A percentile compares a stretch with the other conserved stretches of the same genome.
These are phyloP conservation scores for Beta macrorhiza DNA, from an alignment of 179 eudicot species.

Conservation along the genomic window DNA sequence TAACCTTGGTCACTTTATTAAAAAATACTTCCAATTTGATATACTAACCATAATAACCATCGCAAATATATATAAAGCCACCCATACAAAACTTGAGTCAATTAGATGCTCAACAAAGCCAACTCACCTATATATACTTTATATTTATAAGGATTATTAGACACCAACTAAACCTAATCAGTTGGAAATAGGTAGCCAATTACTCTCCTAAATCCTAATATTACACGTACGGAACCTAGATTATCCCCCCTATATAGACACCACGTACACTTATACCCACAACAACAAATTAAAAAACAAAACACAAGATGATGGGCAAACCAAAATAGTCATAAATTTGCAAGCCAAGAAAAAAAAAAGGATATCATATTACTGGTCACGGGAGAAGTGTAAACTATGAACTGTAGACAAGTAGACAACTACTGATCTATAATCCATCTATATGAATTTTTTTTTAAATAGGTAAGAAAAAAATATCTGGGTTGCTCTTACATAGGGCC, in stretches of 20 bases:
- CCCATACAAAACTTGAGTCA: background rate
- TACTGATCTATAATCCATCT: too few relatives aligned
- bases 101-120: background rate
- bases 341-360: background rate
- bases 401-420: background rate
- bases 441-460: too few relatives aligned
- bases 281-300: background rate
- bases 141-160: background rate
- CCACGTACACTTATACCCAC: constrained; percentile 5
- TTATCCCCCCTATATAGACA: background rate
- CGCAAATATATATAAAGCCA: background rate
- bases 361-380: background rate
- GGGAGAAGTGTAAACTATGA: background rate
- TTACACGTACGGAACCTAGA: background rate
- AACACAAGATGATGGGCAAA: constrained; percentile 9
- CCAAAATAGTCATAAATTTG: background rate
- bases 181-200: background rate
- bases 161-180: constrained; percentile 7
- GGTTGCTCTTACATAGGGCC: too few relatives aligned
- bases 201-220: background rate
- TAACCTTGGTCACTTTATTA: too few relatives aligned
- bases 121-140: background rate
- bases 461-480: too few relatives aligned
- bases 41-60: too few relatives aligned
- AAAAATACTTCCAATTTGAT: too few relatives aligned